Evolutionary conservation across 2,329 filamentous ascomycete genomes (phyloP), one percentile per base, ranked within the genome.

Genomic region (Calonectria leucothoes): DNA sequence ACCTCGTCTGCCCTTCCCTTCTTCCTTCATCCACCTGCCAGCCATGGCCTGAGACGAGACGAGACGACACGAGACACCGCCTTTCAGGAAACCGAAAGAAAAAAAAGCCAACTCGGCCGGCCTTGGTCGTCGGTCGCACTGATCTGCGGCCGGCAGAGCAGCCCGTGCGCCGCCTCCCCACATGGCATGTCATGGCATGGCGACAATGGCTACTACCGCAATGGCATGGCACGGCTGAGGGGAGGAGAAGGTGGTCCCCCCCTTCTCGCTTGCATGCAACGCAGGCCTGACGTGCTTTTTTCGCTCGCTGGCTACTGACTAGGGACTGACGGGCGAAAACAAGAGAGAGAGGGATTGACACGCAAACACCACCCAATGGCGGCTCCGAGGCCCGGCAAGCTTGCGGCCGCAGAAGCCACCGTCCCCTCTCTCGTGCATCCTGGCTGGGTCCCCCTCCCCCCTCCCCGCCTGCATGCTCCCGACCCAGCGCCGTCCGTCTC

Each of bases 1-100:
- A 6, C 31, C 29, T 25, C 39, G n/a, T n/a, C n/a, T n/a, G n/a
- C n/a, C n/a, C n/a, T n/a, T n/a, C n/a, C n/a, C n/a, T n/a, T n/a
- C n/a, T n/a, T n/a, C n/a, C n/a, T n/a, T n/a, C n/a, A n/a, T 23
- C 52, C 37, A 23, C 23, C 10, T 23, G 37, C 52, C 42, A 39
- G 45, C 17, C 31, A 27, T 59, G 48, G 61, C 49, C 48, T 52
- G 57, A 72, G 70, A 69, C 66, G 57, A 72, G n/a, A n/a, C n/a
- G n/a, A n/a, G n/a, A n/a, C n/a, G 57, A 72, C 65, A 69, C 66
- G 57, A 72, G 70, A 69, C 70, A 72, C 69, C 55, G 70, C 69
- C 31, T 71, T 37, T 59, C 52, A 59, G 23, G 52, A 8, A 10
- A 20, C 6, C 45, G 35, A 37, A 37, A 37, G 7, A 37, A 37